These are phyloP conservation scores for Arthrinium phaeospermum DNA, from an alignment of 2,329 filamentous ascomycete genomes.

Conservation along the genomic window DNA sequence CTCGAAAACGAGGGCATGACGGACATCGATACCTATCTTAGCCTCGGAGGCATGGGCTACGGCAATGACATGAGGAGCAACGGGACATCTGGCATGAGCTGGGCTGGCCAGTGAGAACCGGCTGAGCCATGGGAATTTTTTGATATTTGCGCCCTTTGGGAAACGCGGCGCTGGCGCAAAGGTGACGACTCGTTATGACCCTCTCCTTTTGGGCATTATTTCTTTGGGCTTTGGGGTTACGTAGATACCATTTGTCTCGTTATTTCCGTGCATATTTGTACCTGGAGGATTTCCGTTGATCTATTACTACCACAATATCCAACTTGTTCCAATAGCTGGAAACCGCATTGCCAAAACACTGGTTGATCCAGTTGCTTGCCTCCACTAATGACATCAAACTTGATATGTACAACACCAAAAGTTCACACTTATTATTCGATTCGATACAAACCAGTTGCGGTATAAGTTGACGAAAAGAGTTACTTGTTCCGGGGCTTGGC, in stretches of 20 bases:
- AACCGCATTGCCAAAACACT: not conserved
- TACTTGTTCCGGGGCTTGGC: not conserved
- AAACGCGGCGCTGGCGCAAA: constrained; percentile 5
- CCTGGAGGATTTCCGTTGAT: not conserved
- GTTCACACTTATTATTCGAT: too few species aligned
- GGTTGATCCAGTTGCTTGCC: not conserved
- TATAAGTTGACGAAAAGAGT: not conserved
- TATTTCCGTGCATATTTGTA: not conserved
- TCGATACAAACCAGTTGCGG: not conserved
- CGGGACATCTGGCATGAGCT: constrained; percentile 5
- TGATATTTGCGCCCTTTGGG: not conserved
- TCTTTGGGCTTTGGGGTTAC: constrained; percentile 16
- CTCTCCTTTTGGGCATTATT: not conserved
- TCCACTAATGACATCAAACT: not conserved
- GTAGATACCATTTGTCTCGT: constrained; percentile 16
- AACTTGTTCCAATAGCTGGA: not conserved
- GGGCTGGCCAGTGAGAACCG: not conserved
- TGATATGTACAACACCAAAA: not conserved
- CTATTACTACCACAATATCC: not conserved
- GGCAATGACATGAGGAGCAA: constrained; percentile 18
- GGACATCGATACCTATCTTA: constrained; percentile 67
- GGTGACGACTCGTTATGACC: constrained; percentile 5
- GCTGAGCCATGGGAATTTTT: not conserved
- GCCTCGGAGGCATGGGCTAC: constrained; percentile 38
- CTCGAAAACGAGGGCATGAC: constrained; percentile 72